These are phyloP conservation scores for Voacanga thouarsii DNA, from an alignment of 257 asterid species.

Conservation along the genomic window DNA sequence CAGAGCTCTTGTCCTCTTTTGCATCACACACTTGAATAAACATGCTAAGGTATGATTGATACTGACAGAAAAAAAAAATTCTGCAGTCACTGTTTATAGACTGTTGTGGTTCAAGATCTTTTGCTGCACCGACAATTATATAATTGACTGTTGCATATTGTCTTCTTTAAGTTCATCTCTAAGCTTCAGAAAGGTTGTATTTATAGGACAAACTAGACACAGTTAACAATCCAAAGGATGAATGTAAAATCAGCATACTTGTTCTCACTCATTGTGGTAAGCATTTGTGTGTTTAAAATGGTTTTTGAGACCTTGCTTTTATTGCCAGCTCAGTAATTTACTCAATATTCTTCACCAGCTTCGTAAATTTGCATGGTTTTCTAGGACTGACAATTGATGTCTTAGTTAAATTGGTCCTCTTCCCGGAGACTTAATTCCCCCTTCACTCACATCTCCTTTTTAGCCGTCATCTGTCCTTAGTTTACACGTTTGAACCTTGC, in stretches of 20 bases:
- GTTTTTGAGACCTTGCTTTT: not conserved
- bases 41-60: conserved; percentile 61
- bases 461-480: not conserved
- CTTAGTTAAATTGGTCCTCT: not conserved
- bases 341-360: not conserved
- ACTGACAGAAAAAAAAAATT: not conserved
- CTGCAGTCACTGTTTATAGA: not conserved
- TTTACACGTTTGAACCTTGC: not conserved
- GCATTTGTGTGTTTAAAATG: not conserved
- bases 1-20: conserved; percentile 79
- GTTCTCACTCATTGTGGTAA: not conserved
- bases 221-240: not conserved
- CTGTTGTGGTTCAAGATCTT: not conserved
- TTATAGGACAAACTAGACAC: not conserved
- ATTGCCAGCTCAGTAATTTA: not conserved
- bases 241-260: not conserved
- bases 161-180: not conserved
- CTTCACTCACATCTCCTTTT: not conserved
- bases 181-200: not conserved
- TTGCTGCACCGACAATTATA: not conserved
- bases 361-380: not conserved
- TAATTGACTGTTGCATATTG: not conserved
- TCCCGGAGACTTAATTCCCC: not conserved
- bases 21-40: conserved; percentile 58
- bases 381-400: not conserved